A percentile compares a stretch with the other conserved stretches of the same genome.
Evolutionary conservation across 192 early-diverging fungal genomes (phyloP).

Genomic region (Cladochytrium replicatum): DNA sequence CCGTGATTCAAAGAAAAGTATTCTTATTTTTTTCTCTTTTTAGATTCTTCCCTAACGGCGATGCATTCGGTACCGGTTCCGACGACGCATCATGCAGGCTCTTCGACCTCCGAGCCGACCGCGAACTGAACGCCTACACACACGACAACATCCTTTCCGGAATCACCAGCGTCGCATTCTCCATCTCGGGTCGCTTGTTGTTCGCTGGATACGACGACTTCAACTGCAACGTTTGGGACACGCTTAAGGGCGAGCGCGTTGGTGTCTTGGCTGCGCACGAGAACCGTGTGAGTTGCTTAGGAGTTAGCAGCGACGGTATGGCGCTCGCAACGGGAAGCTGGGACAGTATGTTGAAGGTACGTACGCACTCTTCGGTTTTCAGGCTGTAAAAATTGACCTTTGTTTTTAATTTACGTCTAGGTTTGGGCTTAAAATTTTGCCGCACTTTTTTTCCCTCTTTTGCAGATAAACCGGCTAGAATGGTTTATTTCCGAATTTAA

Average conservation of each 20-base stretch:
- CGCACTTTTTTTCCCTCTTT: no score
- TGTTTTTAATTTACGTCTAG: no score
- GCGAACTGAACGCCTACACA: slow-evolving; percentile 96
- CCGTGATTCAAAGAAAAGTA: background rate
- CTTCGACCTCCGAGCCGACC: slow-evolving; percentile 95
- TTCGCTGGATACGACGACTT: slow-evolving; percentile 99
- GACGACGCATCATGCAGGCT: slow-evolving; percentile 97
- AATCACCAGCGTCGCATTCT: slow-evolving; percentile 96
- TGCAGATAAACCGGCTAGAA: no score
- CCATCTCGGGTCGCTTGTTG: slow-evolving; percentile 86
- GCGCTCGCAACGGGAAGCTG: slow-evolving; percentile 97
- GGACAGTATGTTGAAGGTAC: slow-evolving; percentile 95
- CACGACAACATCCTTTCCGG: slow-evolving; percentile 98
- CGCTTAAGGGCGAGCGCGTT: slow-evolving; percentile 88
- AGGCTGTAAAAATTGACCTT: no score
- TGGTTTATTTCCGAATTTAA: no score
- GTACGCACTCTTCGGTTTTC: no score
- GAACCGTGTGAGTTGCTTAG: slow-evolving; percentile 93
- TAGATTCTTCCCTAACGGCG: slow-evolving; percentile 97
- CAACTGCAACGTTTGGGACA: slow-evolving; percentile 99
- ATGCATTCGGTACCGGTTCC: slow-evolving; percentile 95
- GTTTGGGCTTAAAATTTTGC: no score
- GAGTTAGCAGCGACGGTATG: slow-evolving; percentile 95
- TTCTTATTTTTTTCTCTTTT: no score
- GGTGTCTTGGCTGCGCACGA: slow-evolving; percentile 90